phyloP scores from a whole-genome alignment of 805 yeast genomes.

The Scheffersomyces lignosus region DNA sequence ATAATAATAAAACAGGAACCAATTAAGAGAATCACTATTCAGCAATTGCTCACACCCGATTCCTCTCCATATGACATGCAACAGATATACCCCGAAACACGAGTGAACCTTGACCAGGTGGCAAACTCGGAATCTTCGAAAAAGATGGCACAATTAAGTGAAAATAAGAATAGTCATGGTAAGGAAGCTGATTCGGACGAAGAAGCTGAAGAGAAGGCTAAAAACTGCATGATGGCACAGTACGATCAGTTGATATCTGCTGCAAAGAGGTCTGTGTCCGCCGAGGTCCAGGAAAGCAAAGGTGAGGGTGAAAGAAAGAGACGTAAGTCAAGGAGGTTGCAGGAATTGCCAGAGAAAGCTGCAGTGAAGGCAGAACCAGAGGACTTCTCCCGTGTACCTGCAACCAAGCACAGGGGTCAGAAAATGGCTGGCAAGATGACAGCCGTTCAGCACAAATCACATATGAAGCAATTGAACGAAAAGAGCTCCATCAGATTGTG shows the following conservation, averaged over 20 bases:
- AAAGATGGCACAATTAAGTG: constrained; percentile 1
- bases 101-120: neutral
- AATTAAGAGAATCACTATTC: constrained; percentile 12
- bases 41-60: constrained; percentile 37
- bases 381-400: neutral
- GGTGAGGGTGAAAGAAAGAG: constrained; percentile 3
- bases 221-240: constrained; percentile 15
- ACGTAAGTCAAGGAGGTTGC: constrained; percentile 10
- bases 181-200: constrained; percentile 3
- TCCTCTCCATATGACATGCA: constrained; percentile 31
- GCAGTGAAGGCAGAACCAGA: constrained; percentile 5
- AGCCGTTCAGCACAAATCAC: constrained; percentile 18
- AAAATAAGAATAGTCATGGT: constrained; percentile 1
- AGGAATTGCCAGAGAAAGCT: constrained; percentile 14
- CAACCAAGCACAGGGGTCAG: neutral
- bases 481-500: constrained; percentile 27
- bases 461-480: constrained; percentile 25
- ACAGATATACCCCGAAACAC: constrained; percentile 1
- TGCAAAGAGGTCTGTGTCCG: constrained; percentile 17
- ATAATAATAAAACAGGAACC: constrained; percentile 1
- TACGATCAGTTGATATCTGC: constrained; percentile 15
- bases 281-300: constrained; percentile 2
- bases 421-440: constrained; percentile 17
- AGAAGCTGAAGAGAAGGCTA: constrained; percentile 5
- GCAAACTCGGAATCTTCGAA: constrained; percentile 7